Percentiles rank a stretch among this genome's conserved stretches.
phyloP scores from a whole-genome alignment of 495 filamentous ascomycete genomes.

The Aspergillus taichungensis region DNA sequence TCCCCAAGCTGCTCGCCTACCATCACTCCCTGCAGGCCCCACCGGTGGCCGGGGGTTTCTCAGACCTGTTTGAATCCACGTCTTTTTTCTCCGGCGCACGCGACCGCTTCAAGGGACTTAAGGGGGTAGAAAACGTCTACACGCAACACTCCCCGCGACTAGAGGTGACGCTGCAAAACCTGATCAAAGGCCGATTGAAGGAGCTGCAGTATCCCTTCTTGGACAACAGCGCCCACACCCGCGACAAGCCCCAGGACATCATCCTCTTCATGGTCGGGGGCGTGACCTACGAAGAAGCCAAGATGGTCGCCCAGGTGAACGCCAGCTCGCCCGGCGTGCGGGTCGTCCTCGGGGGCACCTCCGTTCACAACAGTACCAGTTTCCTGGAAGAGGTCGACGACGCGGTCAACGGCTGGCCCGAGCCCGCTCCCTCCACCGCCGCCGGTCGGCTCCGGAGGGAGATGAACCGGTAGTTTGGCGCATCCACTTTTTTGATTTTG shows the following conservation, averaged over 20 bases:
- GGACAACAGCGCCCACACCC: slow-evolving; percentile 71
- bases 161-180: slow-evolving; percentile 77
- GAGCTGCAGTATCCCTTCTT: slow-evolving; percentile 87
- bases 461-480: slow-evolving; percentile 25
- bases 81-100: slow-evolving; percentile 87
- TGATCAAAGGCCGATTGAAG: slow-evolving; percentile 81
- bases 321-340: slow-evolving; percentile 80
- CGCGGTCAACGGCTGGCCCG: slow-evolving; percentile 72
- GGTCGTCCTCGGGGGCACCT: slow-evolving; percentile 80
- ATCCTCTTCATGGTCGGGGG: slow-evolving; percentile 91
- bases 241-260: slow-evolving; percentile 94
- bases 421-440: slow-evolving; percentile 56
- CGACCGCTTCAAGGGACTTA: slow-evolving; percentile 86
- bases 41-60: slow-evolving; percentile 61
- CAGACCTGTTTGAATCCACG: slow-evolving; percentile 83
- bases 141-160: slow-evolving; percentile 91
- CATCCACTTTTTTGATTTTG: neutral
- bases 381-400: slow-evolving; percentile 86
- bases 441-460: slow-evolving; percentile 66
- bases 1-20: slow-evolving; percentile 71
- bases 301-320: slow-evolving; percentile 87
- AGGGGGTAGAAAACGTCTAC: slow-evolving; percentile 97
- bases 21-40: slow-evolving; percentile 72
- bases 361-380: slow-evolving; percentile 71
- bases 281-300: slow-evolving; percentile 91